These are phyloP conservation scores for Friedmanniomyces simplex DNA, from an alignment of 495 filamentous ascomycete species.

Conservation along the genomic window DNA sequence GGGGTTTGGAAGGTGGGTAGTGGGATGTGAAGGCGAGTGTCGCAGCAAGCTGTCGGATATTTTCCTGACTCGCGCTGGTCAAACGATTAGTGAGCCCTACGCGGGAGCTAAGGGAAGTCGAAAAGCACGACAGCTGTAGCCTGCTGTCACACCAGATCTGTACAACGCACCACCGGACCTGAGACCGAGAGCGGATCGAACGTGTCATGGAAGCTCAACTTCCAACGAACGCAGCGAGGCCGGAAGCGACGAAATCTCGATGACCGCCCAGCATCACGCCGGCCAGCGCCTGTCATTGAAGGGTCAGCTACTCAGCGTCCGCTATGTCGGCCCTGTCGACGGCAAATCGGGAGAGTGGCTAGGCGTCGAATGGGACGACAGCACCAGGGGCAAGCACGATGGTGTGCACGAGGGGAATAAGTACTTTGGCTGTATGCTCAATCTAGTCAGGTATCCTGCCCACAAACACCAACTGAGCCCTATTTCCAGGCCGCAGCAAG, in stretches of 20 bases:
- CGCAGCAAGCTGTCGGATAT: background rate
- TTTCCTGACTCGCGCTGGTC: background rate
- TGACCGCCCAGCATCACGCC: constrained; percentile 26
- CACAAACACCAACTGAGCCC: background rate
- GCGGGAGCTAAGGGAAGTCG: background rate
- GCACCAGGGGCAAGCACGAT: constrained; percentile 74
- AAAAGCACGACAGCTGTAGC: background rate
- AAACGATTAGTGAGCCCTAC: background rate
- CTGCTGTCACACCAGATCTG: background rate
- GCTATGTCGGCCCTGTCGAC: constrained; percentile 66
- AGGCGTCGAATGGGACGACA: constrained; percentile 94
- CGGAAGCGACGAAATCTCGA: too few species aligned
- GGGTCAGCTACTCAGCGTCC: constrained; percentile 65
- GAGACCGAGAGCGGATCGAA: background rate
- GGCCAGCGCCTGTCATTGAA: constrained; percentile 72
- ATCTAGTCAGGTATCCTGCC: background rate
- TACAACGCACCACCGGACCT: background rate
- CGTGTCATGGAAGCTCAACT: too few species aligned
- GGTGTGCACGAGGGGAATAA: constrained; percentile 65
- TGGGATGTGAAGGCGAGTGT: background rate
- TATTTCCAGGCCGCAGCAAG: constrained; percentile 47
- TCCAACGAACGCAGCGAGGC: too few species aligned
- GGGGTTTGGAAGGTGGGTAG: background rate
- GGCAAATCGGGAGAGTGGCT: constrained; percentile 77
- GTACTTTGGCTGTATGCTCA: constrained; percentile 70